Evolutionary conservation across 306 rosid genomes (phyloP).

Genomic region (Fragaria nilgerrensis): DNA sequence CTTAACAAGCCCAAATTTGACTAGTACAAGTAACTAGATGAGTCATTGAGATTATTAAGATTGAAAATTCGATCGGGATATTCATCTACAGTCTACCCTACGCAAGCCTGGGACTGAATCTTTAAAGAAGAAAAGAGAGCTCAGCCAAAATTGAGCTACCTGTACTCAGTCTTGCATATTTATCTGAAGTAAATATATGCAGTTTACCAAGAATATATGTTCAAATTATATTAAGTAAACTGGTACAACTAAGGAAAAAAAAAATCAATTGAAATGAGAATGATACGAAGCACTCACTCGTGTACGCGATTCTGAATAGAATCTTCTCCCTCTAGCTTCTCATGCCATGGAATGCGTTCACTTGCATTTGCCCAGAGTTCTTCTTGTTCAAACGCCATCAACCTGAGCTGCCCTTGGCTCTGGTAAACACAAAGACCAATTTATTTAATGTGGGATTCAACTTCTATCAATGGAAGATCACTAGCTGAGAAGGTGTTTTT

Average conservation of each 20-base stretch:
- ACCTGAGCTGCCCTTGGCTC: slow-evolving; percentile 74
- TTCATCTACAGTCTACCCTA: background rate
- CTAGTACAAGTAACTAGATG: background rate
- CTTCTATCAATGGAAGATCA: slow-evolving; percentile 11
- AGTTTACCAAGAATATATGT: slow-evolving; percentile 3
- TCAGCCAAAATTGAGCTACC: background rate
- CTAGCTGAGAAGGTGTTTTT: slow-evolving; percentile 4
- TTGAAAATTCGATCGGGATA: background rate
- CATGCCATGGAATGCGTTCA: slow-evolving; percentile 94
- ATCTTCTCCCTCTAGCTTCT: slow-evolving; percentile 85
- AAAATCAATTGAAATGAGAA: too few relatives aligned
- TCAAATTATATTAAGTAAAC: background rate
- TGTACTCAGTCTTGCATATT: background rate
- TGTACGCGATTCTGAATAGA: slow-evolving; percentile 85
- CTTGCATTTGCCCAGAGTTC: slow-evolving; percentile 83
- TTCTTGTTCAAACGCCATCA: slow-evolving; percentile 88
- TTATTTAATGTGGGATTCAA: slow-evolving; percentile 17
- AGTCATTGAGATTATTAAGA: background rate
- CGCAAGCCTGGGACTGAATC: slow-evolving; percentile 1
- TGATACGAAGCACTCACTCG: slow-evolving; percentile 69
- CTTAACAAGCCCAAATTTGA: background rate
- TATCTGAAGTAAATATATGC: background rate
- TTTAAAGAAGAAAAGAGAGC: background rate
- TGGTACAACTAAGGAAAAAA: slow-evolving; percentile 14
- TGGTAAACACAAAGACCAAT: slow-evolving; percentile 41